phyloP scores from a whole-genome alignment of 176 grass and related monocot species.

The Avena atlantica region DNA sequence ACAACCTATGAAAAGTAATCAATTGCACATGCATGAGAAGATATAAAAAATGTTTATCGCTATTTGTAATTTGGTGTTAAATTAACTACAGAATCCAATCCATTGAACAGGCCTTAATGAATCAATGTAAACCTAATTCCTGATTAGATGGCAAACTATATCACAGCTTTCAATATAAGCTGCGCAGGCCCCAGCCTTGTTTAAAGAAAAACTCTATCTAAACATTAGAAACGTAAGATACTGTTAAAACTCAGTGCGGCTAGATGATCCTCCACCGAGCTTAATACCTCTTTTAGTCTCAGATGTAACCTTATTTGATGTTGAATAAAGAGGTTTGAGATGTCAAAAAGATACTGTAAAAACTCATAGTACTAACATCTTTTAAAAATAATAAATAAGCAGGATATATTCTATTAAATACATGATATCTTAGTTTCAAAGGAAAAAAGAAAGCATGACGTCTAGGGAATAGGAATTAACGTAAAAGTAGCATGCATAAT shows the following conservation, averaged over 20 bases:
- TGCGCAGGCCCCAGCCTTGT: too few relatives aligned
- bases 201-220: neutral
- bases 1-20: neutral
- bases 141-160: neutral
- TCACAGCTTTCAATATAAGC: too few relatives aligned
- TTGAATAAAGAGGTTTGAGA: too few relatives aligned
- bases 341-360: neutral
- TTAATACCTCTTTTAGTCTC: too few relatives aligned
- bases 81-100: neutral
- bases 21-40: constrained; percentile 16
- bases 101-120: neutral
- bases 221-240: neutral
- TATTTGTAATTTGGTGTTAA: neutral
- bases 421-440: neutral
- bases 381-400: neutral
- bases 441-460: neutral
- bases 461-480: neutral
- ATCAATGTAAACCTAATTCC: neutral
- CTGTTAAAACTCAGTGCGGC: constrained; percentile 1
- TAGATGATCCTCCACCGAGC: too few relatives aligned
- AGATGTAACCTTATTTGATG: too few relatives aligned
- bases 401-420: neutral
- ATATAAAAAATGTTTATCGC: neutral
- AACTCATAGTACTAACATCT: neutral
- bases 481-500: constrained; percentile 14